Conservation (phyloP, 495 filamentous ascomycete genomes). For the Penicillium odoratum region DNA sequence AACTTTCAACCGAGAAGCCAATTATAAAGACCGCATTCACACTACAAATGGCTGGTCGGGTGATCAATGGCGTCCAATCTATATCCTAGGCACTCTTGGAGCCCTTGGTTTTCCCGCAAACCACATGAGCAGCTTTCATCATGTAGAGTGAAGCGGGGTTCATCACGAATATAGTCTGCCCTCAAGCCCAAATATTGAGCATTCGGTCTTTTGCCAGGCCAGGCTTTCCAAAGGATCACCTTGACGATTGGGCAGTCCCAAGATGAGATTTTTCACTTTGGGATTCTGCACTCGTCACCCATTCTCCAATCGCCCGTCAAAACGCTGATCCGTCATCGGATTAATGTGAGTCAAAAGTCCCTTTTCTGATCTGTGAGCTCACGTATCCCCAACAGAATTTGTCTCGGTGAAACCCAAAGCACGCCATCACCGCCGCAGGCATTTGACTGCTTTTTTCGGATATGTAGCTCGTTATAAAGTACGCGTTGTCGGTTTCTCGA, state of each 20-base stretch:
- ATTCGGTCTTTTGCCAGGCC: background rate
- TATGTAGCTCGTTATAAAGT: background rate
- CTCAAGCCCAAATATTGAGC: background rate
- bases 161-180: background rate
- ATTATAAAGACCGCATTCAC: background rate
- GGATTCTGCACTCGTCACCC: background rate
- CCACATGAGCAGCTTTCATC: background rate
- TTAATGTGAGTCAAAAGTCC: background rate
- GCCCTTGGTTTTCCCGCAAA: background rate
- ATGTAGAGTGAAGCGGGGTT: background rate
- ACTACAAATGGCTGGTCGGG: background rate
- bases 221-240: background rate
- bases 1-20: background rate
- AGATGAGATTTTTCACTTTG: background rate
- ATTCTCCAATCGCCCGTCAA: background rate
- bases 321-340: background rate
- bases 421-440: background rate
- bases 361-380: background rate
- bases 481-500: background rate
- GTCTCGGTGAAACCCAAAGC: background rate
- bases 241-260: background rate
- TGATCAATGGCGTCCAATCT: background rate
- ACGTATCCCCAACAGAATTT: background rate
- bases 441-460: background rate
- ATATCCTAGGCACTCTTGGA: background rate